These are phyloP conservation scores for Arthroderma sp. DNA, from an alignment of 2,329 filamentous ascomycete species.

Conservation along the genomic window DNA sequence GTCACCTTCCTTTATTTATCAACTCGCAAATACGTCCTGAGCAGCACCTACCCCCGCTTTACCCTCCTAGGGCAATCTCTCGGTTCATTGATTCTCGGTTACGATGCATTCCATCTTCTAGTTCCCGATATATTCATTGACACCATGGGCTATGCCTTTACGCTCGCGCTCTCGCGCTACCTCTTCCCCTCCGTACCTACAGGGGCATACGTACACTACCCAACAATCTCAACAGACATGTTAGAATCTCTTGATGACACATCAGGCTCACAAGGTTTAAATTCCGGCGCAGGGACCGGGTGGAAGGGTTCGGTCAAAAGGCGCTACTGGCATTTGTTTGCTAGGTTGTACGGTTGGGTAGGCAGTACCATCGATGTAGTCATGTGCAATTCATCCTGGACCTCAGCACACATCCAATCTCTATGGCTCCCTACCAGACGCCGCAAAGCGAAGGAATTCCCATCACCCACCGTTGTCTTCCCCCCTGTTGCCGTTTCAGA, in stretches of 20 bases:
- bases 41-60: slow-evolving; percentile 79
- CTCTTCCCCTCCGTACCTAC: slow-evolving; percentile 73
- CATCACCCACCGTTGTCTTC: slow-evolving; percentile 56
- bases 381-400: slow-evolving; percentile 97
- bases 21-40: slow-evolving; percentile 72
- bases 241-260: slow-evolving; percentile 62
- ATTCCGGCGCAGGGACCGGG: slow-evolving; percentile 69
- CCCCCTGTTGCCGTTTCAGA: slow-evolving; percentile 85
- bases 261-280: slow-evolving; percentile 56
- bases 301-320: slow-evolving; percentile 58
- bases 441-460: slow-evolving; percentile 32
- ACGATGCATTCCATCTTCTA: slow-evolving; percentile 83
- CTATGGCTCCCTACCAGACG: slow-evolving; percentile 54
- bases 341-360: slow-evolving; percentile 65
- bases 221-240: slow-evolving; percentile 98
- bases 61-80: slow-evolving; percentile 89
- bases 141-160: slow-evolving; percentile 96
- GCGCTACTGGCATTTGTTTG: slow-evolving; percentile 78
- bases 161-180: slow-evolving; percentile 66
- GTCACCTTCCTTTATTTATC: slow-evolving; percentile 83
- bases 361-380: slow-evolving; percentile 79
- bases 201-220: slow-evolving; percentile 92
- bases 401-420: slow-evolving; percentile 63
- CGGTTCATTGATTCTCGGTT: slow-evolving; percentile 74
- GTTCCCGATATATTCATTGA: slow-evolving; percentile 92